A percentile compares a stretch with the other conserved stretches of the same genome.
phyloP scores from a whole-genome alignment of 495 filamentous ascomycete species.

The Glarea lozoyensis region DNA sequence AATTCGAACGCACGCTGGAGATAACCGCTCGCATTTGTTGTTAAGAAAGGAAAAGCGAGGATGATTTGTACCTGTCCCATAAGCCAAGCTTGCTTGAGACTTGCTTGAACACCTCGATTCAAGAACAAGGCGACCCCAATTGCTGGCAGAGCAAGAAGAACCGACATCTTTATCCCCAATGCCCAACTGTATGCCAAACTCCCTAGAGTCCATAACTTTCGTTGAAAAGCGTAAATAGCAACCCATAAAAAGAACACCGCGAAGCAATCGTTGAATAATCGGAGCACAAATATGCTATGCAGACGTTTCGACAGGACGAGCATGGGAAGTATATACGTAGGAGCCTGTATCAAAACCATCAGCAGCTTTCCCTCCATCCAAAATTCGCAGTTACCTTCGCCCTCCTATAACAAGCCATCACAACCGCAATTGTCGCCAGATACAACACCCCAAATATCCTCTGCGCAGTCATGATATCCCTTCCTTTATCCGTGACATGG shows the following conservation, averaged over 20 bases:
- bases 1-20: constrained; percentile 78
- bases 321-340: constrained; percentile 81
- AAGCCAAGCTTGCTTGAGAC: constrained; percentile 55
- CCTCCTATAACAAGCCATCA: constrained; percentile 72
- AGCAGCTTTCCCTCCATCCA: neutral
- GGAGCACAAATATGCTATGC: constrained; percentile 86
- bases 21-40: constrained; percentile 59
- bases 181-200: constrained; percentile 67
- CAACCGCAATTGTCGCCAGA: constrained; percentile 60
- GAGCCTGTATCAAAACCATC: constrained; percentile 42
- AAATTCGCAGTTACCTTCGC: constrained; percentile 47
- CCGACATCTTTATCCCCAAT: constrained; percentile 87
- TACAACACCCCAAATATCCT: constrained; percentile 73
- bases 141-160: constrained; percentile 73
- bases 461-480: constrained; percentile 71
- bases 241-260: constrained; percentile 73
- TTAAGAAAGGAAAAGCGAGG: constrained; percentile 70
- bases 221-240: constrained; percentile 69
- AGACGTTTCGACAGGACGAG: constrained; percentile 84
- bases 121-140: constrained; percentile 66
- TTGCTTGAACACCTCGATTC: constrained; percentile 50
- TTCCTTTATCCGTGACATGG: constrained; percentile 65
- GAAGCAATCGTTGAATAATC: constrained; percentile 93
- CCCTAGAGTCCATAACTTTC: constrained; percentile 58
- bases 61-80: constrained; percentile 70